Evolutionary conservation across 164 flowering plant species (phyloP), one percentile per base, ranked within the genome.

Genomic region (Paratinospora sagittata): DNA sequence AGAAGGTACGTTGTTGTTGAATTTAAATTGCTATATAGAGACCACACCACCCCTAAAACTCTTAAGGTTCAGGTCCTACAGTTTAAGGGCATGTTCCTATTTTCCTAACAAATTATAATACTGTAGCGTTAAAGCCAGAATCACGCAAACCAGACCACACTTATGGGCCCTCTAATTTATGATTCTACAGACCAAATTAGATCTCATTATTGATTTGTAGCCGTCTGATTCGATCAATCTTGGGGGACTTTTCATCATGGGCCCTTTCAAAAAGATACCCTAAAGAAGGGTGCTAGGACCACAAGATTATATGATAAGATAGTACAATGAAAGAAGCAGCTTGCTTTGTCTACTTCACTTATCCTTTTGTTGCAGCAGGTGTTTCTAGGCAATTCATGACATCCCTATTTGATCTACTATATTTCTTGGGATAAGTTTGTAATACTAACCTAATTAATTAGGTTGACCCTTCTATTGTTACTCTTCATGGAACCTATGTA

Each of bases 11-110:
- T n/a, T n/a, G n/a, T n/a, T n/a, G n/a, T n/a, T n/a, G n/a, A n/a
- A n/a, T n/a, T n/a, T n/a, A n/a, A n/a, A n/a, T n/a, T n/a, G n/a
- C n/a, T n/a, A n/a, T n/a, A n/a, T 43, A 43, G 47, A 43, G 47
- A 43, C 14, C 47, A 43, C 12, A 11, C 47, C 47, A 43, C 14
- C 47, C 47, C 2, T 19, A 21, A 55, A 55, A 6, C 55, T n/a
- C 61, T 17, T 5, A 19, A 55, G 61, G 61, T 13, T 52, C 61
- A 55, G 61, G 61, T n/a, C 61, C 61, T 55, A 55, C 61, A 55
- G 61, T 55, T 55, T 3, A 55, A 55, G 61, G 61, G 61, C 23
- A 5, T 55, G 61, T 19, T 55, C 61, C 61, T 55, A 55, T 55
- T 55, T 55, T 5, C 17, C 24, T 55, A 55, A 21, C 61, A 21